Conservation (phyloP, 441 rosid species). For the Adansonia grandidieri region DNA sequence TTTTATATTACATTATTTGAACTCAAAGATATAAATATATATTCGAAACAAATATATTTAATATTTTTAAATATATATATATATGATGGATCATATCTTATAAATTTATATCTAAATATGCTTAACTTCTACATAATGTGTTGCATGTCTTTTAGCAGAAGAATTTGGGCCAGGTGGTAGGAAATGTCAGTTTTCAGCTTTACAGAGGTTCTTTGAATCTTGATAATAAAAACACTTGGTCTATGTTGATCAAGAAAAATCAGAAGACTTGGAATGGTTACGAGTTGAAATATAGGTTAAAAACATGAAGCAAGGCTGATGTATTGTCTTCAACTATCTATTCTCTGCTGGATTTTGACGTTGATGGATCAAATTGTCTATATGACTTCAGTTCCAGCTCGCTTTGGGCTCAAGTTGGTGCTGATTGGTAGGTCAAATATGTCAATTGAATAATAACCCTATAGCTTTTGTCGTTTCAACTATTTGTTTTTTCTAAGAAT, state of each 20-base stretch:
- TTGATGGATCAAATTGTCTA: background rate
- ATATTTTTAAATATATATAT: no score
- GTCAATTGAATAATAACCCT: background rate
- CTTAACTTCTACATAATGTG: no score
- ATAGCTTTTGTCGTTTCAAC: background rate
- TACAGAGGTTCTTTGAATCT: background rate
- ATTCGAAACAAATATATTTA: no score
- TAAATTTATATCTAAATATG: no score
- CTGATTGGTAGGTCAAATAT: background rate
- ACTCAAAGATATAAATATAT: no score
- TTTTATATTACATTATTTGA: no score
- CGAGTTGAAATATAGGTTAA: background rate
- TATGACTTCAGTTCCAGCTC: background rate
- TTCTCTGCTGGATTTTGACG: background rate
- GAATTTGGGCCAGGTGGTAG: background rate
- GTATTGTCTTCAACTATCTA: background rate
- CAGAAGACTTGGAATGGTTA: background rate
- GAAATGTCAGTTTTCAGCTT: background rate
- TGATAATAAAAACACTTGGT: background rate
- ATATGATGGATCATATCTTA: no score
- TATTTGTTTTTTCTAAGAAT: no score
- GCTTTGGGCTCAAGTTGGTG: conserved; percentile 21
- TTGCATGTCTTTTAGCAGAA: background rate
- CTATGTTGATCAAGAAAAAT: background rate
- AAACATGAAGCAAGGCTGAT: background rate